Evolutionary conservation across 768 basidiomycete species (phyloP).

Genomic region (Cubamyces sp.): DNA sequence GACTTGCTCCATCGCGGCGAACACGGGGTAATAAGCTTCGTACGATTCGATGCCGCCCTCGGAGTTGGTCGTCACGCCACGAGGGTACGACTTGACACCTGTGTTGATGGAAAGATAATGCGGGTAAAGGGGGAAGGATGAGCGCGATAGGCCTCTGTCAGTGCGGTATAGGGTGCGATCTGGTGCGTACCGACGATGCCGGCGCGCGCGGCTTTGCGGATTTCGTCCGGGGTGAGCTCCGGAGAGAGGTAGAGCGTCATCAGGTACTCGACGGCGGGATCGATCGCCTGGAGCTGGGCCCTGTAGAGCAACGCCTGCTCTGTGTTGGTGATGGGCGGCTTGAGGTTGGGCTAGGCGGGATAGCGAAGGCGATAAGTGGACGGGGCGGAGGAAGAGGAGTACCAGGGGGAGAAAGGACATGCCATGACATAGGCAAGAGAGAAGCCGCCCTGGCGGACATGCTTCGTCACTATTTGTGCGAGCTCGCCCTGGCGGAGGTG

Average conservation of each 20-base stretch:
- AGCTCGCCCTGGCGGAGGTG: slow-evolving; percentile 91
- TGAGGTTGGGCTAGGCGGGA: slow-evolving; percentile 79
- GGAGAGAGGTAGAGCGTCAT: slow-evolving; percentile 97
- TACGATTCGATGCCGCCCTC: slow-evolving; percentile 97
- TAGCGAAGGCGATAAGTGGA: slow-evolving; percentile 7
- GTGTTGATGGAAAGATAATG: background rate
- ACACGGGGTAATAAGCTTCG: slow-evolving; percentile 89
- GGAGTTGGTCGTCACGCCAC: slow-evolving; percentile 97
- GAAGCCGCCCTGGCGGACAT: slow-evolving; percentile 90
- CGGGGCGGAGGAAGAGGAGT: background rate
- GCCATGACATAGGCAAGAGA: slow-evolving; percentile 97
- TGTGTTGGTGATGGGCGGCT: slow-evolving; percentile 84
- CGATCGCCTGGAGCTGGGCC: slow-evolving; percentile 70
- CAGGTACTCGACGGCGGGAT: slow-evolving; percentile 80
- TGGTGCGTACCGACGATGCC: slow-evolving; percentile 65
- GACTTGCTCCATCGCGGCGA: slow-evolving; percentile 90
- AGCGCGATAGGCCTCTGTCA: background rate
- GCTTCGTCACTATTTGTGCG: slow-evolving; percentile 82
- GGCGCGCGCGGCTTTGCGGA: slow-evolving; percentile 82
- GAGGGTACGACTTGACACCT: slow-evolving; percentile 96
- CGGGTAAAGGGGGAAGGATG: background rate
- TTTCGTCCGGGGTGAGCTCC: slow-evolving; percentile 87
- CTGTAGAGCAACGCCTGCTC: slow-evolving; percentile 84
- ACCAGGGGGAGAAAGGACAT: slow-evolving; percentile 22
- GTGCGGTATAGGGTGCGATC: no score